Percentiles rank a stretch among this genome's conserved stretches.
Conservation (phyloP, 345 rosid species). For the Acer negundo region DNA sequence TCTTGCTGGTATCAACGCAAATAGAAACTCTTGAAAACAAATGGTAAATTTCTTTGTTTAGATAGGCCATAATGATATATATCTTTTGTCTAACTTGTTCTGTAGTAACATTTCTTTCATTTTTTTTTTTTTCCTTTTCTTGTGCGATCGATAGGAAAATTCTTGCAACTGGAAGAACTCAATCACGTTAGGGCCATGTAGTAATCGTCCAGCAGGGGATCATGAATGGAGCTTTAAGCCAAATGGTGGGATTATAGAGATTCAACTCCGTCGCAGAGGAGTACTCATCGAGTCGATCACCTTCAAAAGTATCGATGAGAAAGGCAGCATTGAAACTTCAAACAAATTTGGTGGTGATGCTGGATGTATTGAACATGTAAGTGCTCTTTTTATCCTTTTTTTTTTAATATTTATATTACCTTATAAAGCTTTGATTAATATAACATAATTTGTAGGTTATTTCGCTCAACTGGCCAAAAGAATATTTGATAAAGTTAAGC, state of each 20-base stretch:
- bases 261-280: neutral
- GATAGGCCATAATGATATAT: too few relatives aligned
- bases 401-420: too few relatives aligned
- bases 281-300: neutral
- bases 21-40: too few relatives aligned
- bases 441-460: neutral
- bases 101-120: too few relatives aligned
- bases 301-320: neutral
- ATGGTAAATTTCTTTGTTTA: too few relatives aligned
- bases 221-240: neutral
- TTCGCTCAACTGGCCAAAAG: neutral
- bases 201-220: neutral
- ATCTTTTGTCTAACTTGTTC: too few relatives aligned
- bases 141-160: too few relatives aligned
- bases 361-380: neutral
- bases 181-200: neutral
- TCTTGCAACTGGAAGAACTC: too few relatives aligned
- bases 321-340: neutral
- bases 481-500: neutral
- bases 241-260: neutral
- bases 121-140: too few relatives aligned
- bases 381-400: neutral
- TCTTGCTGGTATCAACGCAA: too few relatives aligned
- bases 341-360: neutral
- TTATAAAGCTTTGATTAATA: neutral